phyloP scores from a whole-genome alignment of 768 basidiomycete species.

The Trametes sanguinea region DNA sequence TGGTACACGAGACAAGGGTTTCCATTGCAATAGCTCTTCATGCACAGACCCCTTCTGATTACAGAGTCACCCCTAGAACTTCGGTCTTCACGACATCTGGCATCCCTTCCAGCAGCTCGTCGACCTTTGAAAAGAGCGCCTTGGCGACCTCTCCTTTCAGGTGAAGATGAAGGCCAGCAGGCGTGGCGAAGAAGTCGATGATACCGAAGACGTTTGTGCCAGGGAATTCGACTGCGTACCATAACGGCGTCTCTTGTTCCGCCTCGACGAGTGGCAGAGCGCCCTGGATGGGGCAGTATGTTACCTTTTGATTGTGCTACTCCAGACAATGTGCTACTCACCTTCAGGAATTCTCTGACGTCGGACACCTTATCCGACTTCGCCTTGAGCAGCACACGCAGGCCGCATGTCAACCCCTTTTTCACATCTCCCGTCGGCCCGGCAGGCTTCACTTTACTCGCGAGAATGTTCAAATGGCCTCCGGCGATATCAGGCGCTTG shows the following conservation, averaged over 20 bases:
- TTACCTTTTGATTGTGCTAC: no score
- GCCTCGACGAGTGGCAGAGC: slow-evolving; percentile 38
- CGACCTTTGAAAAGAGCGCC: slow-evolving; percentile 37
- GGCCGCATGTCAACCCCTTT: slow-evolving; percentile 34
- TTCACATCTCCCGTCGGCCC: slow-evolving; percentile 20
- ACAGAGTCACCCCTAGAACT: slow-evolving; percentile 36
- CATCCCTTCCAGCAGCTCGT: slow-evolving; percentile 33
- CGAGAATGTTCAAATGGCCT: slow-evolving; percentile 32
- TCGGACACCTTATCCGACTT: slow-evolving; percentile 39
- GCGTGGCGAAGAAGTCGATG: slow-evolving; percentile 40
- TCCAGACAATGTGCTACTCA: slow-evolving; percentile 20
- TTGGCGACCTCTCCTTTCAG: slow-evolving; percentile 39
- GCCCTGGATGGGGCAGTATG: slow-evolving; percentile 25
- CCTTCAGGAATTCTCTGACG: slow-evolving; percentile 40
- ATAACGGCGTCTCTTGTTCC: slow-evolving; percentile 37
- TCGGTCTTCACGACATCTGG: slow-evolving; percentile 37
- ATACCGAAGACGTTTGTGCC: slow-evolving; percentile 41
- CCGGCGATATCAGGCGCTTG: slow-evolving; percentile 32
- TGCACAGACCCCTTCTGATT: not conserved
- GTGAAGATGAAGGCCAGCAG: slow-evolving; percentile 38
- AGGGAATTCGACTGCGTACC: slow-evolving; percentile 43
- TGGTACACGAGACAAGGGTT: no score
- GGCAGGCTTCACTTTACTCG: slow-evolving; percentile 33
- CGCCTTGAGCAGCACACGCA: slow-evolving; percentile 39
- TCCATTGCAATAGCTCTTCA: no score